Evolutionary conservation across 2,329 filamentous ascomycete species (phyloP).

Genomic region (Talaromyces funiculosus): DNA sequence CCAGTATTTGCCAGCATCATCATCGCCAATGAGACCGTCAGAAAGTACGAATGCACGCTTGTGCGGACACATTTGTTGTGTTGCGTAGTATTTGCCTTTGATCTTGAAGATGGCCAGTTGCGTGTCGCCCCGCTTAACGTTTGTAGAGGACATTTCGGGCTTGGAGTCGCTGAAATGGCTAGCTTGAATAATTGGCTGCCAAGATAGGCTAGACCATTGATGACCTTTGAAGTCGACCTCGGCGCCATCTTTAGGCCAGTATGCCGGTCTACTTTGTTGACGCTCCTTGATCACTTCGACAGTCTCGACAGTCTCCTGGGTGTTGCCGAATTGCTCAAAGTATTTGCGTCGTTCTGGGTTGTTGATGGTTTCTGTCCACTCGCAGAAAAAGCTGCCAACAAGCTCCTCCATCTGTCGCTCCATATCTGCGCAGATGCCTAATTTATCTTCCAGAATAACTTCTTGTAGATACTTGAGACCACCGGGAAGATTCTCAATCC

Average conservation of each 20-base stretch:
- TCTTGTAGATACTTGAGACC: conserved; percentile 77
- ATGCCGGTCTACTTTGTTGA: conserved; percentile 65
- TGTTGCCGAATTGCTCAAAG: conserved; percentile 83
- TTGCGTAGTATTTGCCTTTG: conserved; percentile 72
- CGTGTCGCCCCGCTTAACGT: conserved; percentile 79
- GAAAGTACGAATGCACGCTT: conserved; percentile 85
- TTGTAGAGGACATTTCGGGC: conserved; percentile 57
- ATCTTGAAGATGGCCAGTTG: conserved; percentile 85
- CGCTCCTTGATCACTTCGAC: conserved; percentile 69
- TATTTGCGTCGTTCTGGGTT: conserved; percentile 60
- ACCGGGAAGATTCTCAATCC: conserved; percentile 78
- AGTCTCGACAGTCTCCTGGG: conserved; percentile 60
- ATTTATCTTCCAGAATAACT: conserved; percentile 77
- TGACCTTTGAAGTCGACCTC: conserved; percentile 67
- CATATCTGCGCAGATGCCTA: conserved; percentile 77
- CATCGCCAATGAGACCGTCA: conserved; percentile 71
- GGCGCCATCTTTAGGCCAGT: conserved; percentile 66
- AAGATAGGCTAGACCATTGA: conserved; percentile 60
- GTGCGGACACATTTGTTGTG: conserved; percentile 93
- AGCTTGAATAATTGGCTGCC: conserved; percentile 73
- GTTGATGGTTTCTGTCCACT: conserved; percentile 79
- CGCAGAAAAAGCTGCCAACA: conserved; percentile 79
- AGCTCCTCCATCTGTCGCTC: conserved; percentile 85
- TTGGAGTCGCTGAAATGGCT: conserved; percentile 54
- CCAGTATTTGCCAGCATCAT: conserved; percentile 62